These are phyloP conservation scores for Sarocladiaceae sp. DNA, from an alignment of 2,329 filamentous ascomycete species.

Conservation along the genomic window DNA sequence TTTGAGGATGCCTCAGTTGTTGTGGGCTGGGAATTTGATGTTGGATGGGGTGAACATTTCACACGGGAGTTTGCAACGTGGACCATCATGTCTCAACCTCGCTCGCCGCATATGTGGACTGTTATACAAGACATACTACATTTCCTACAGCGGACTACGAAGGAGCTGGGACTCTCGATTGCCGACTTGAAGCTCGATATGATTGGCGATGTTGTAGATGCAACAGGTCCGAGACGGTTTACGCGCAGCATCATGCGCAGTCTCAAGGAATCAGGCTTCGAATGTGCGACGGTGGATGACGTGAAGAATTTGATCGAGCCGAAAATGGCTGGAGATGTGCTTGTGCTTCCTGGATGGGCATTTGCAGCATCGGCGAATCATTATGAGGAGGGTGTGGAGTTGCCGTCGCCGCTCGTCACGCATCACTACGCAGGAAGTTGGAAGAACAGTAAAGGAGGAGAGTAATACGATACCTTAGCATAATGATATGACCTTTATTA, in stretches of 20 bases:
- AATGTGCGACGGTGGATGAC: constrained; percentile 6
- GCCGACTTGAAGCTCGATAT: constrained; percentile 11
- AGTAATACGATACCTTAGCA: too few relatives aligned
- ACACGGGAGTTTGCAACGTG: constrained; percentile 18
- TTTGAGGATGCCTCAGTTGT: constrained; percentile 14
- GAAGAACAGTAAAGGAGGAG: constrained; percentile 18
- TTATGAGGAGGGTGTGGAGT: constrained; percentile 13
- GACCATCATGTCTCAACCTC: constrained; percentile 18
- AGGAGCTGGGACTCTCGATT: constrained; percentile 11
- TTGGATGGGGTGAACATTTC: constrained; percentile 16
- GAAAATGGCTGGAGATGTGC: constrained; percentile 16
- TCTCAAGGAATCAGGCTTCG: constrained; percentile 1
- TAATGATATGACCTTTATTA: too few relatives aligned
- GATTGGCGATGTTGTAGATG: constrained; percentile 15
- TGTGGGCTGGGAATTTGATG: constrained; percentile 25
- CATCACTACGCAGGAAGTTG: constrained; percentile 18
- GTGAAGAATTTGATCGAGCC: constrained; percentile 14
- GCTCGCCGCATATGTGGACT: constrained; percentile 14
- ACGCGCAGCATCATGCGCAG: constrained; percentile 12
- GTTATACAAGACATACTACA: constrained; percentile 17
- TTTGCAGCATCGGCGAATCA: constrained; percentile 16
- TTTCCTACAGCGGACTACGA: neutral
- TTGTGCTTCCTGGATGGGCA: constrained; percentile 17
- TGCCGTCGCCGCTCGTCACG: constrained; percentile 14
- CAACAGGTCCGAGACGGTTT: constrained; percentile 15